Evolutionary conservation across 176 grass and related monocot genomes (phyloP), one percentile per base, ranked within the genome.

Genomic region (Zoysia japonica): DNA sequence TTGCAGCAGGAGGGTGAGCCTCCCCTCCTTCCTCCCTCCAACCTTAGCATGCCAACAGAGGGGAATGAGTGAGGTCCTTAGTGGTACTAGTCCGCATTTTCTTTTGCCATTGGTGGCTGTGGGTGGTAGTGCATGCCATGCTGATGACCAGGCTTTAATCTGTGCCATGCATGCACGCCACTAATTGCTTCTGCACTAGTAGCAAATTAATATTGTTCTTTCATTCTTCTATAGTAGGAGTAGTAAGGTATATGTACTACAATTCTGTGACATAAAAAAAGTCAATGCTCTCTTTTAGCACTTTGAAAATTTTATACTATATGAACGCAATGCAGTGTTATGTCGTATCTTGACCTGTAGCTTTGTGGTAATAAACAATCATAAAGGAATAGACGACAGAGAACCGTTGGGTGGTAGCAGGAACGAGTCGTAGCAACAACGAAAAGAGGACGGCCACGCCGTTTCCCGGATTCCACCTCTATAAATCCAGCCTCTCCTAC

Each of bases 401-500:
- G 68, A 80, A 70, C 81, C 47, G 81, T 80, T 69, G 70, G 50
- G 76, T 47, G 61, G 77, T 9, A 76, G 81, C 5, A 28, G 19
- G 47, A 80, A 35, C 65, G 49, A 47, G 47, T 47, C 41, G 67
- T 55, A 14, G 47, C 54, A 72, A 78, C 65, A 87, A 78, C 78
- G 65, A 78, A 20, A 19, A 54, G 55, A 78, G 47, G 55, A 79
- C 80, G 78, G 71, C 28, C 28, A 28, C 28, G 28, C 28, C 28
- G 28, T 28, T 28, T 28, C 55, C 42, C 5, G 44, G 44, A 79
- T 19, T 14, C 36, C 37, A 36, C 28, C 3, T 87, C 87, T 94
- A 94, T 91, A 94, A 89, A 88, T 86, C 84, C 84, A 75, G 65
- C 77, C 76, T 73, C 92, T 67, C 82, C 79, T 68, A 83, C 47